phyloP scores from a whole-genome alignment of 148 eudicot genomes.

The Rhododendron mucronatum region DNA sequence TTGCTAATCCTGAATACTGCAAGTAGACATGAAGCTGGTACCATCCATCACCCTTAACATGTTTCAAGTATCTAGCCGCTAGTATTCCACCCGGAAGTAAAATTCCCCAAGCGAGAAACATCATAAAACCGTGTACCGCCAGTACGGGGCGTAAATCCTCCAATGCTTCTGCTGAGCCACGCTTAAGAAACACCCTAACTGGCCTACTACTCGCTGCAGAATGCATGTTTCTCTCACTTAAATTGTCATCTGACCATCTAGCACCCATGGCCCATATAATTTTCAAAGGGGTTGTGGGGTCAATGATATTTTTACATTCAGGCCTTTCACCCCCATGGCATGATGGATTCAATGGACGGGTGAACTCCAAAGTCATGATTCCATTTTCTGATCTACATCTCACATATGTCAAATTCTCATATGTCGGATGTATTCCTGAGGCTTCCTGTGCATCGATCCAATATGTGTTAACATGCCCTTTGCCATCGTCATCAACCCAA shows the following conservation, averaged over 20 bases:
- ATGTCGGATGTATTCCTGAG: constrained; percentile 61
- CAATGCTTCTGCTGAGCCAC: constrained; percentile 89
- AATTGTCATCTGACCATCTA: constrained; percentile 64
- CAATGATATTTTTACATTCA: constrained; percentile 76
- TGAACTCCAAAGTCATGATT: constrained; percentile 85
- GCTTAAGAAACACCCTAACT: constrained; percentile 62
- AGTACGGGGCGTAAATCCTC: constrained; percentile 83
- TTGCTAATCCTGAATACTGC: constrained; percentile 82
- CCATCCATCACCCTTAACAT: constrained; percentile 81
- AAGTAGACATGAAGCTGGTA: constrained; percentile 73
- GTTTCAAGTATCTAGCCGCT: constrained; percentile 78
- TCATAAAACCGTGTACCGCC: constrained; percentile 95
- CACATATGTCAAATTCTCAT: constrained; percentile 77
- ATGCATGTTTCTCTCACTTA: constrained; percentile 85
- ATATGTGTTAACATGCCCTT: constrained; percentile 66
- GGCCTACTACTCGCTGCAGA: constrained; percentile 71
- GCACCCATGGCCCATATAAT: constrained; percentile 97
- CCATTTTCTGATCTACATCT: constrained; percentile 95
- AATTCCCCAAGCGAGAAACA: constrained; percentile 97
- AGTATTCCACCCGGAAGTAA: constrained; percentile 80
- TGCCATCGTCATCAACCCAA: constrained; percentile 78
- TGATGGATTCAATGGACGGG: constrained; percentile 77
- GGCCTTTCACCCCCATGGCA: constrained; percentile 54
- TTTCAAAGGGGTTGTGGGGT: constrained; percentile 77
- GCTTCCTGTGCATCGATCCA: constrained; percentile 78